Conservation (phyloP, 1,284 basidiomycete genomes). For the Moesziomyces globuligerus region DNA sequence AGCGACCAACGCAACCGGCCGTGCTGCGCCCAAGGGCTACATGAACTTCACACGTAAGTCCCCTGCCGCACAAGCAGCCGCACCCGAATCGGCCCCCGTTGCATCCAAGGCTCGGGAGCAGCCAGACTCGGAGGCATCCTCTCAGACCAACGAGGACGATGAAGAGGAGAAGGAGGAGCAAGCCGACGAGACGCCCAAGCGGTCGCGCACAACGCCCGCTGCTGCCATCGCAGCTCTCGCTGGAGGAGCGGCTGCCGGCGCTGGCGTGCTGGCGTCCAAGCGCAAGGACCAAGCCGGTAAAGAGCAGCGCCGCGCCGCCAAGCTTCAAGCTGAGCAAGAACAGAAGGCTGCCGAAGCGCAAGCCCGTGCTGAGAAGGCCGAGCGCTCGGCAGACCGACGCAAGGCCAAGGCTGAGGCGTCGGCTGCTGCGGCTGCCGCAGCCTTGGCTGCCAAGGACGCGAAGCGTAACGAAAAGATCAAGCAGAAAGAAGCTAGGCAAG, state of each 20-base stretch:
- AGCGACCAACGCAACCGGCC: slow-evolving; percentile 13
- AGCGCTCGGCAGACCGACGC: slow-evolving; percentile 25
- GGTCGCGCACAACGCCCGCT: slow-evolving; percentile 20
- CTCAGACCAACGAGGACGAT: slow-evolving; percentile 20
- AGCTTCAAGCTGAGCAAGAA: slow-evolving; percentile 28
- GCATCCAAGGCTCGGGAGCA: slow-evolving; percentile 1
- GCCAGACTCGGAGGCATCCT: slow-evolving; percentile 11
- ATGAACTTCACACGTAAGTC: slow-evolving; percentile 26
- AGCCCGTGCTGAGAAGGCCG: slow-evolving; percentile 31
- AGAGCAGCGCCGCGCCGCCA: slow-evolving; percentile 19
- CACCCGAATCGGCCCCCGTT: not conserved
- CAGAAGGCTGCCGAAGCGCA: slow-evolving; percentile 29
- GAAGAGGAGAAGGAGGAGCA: slow-evolving; percentile 15
- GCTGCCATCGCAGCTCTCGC: slow-evolving; percentile 24
- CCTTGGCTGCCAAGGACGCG: slow-evolving; percentile 44
- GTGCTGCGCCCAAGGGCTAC: slow-evolving; percentile 34
- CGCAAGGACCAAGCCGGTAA: slow-evolving; percentile 27
- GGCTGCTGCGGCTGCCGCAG: slow-evolving; percentile 44
- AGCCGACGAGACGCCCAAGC: slow-evolving; percentile 10
- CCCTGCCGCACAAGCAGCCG: slow-evolving; percentile 5
- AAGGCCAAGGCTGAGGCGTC: slow-evolving; percentile 44
- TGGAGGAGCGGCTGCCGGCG: slow-evolving; percentile 13
- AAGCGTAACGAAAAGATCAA: slow-evolving; percentile 39
- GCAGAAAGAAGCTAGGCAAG: slow-evolving; percentile 30
- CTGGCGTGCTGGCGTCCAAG: slow-evolving; percentile 19